phyloP scores from a whole-genome alignment of 2,329 filamentous ascomycete genomes.

The Lachnellula cervina region DNA sequence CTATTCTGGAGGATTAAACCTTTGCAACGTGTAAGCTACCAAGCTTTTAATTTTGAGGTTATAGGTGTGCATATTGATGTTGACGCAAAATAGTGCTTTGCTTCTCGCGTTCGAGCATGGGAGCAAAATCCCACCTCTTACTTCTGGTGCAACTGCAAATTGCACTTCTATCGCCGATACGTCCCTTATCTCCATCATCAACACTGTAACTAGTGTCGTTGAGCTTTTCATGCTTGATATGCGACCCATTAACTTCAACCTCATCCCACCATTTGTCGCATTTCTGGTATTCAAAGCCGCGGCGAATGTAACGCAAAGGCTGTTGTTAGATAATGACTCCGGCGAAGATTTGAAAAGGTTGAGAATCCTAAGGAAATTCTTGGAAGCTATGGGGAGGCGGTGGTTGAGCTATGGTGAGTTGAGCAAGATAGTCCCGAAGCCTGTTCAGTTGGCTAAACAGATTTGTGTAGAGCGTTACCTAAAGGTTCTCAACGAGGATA shows the following conservation, averaged over 20 bases:
- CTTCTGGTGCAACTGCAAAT: slow-evolving; percentile 2
- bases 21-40: slow-evolving; percentile 16
- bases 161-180: slow-evolving; percentile 8
- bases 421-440: not conserved
- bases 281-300: slow-evolving; percentile 19
- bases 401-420: slow-evolving; percentile 20
- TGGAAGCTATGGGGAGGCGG: slow-evolving; percentile 10
- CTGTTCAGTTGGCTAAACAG: slow-evolving; percentile 3
- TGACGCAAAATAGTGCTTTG: slow-evolving; percentile 12
- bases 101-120: slow-evolving; percentile 19
- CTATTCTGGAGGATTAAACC: slow-evolving; percentile 8
- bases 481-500: slow-evolving; percentile 21
- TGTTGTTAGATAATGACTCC: slow-evolving; percentile 5
- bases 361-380: slow-evolving; percentile 14
- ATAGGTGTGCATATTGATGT: slow-evolving; percentile 1
- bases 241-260: slow-evolving; percentile 9
- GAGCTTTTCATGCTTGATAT: slow-evolving; percentile 9
- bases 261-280: slow-evolving; percentile 14
- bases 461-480: slow-evolving; percentile 17
- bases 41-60: not conserved
- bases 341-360: slow-evolving; percentile 9
- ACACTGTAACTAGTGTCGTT: slow-evolving; percentile 8
- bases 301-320: slow-evolving; percentile 13
- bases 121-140: slow-evolving; percentile 5
- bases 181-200: slow-evolving; percentile 6